Conservation (phyloP, 2,329 filamentous ascomycete species). For the Dothistroma septosporum region DNA sequence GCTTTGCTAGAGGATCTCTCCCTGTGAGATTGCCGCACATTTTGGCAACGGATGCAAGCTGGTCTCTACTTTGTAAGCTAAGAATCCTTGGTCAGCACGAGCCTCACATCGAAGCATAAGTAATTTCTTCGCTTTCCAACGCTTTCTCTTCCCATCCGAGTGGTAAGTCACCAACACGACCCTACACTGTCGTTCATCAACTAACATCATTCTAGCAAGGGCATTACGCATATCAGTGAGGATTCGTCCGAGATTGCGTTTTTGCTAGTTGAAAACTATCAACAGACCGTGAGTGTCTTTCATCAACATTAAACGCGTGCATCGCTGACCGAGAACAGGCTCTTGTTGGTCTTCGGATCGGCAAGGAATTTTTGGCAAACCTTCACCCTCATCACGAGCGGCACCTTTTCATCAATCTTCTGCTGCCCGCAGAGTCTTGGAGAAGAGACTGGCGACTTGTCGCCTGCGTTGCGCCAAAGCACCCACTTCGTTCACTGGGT, state of each 20-base stretch:
- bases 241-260: constrained; percentile 82
- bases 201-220: constrained; percentile 54
- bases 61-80: background rate
- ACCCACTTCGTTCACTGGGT: background rate
- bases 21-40: background rate
- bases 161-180: no score
- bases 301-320: background rate
- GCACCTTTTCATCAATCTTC: constrained; percentile 25
- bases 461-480: background rate
- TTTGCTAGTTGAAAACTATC: constrained; percentile 90
- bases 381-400: background rate
- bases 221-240: constrained; percentile 81
- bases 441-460: constrained; percentile 15
- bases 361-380: constrained; percentile 71
- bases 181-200: background rate
- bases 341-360: constrained; percentile 66
- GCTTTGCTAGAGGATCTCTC: background rate
- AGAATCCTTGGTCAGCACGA: background rate
- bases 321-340: constrained; percentile 28
- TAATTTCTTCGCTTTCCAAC: background rate
- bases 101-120: background rate
- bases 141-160: background rate
- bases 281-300: constrained; percentile 54
- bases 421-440: constrained; percentile 14
- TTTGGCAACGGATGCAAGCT: background rate